A percentile compares a stretch with the other conserved stretches of the same genome.
These are phyloP conservation scores for Amyloporia xantha DNA, from an alignment of 768 basidiomycete genomes.

Conservation along the genomic window DNA sequence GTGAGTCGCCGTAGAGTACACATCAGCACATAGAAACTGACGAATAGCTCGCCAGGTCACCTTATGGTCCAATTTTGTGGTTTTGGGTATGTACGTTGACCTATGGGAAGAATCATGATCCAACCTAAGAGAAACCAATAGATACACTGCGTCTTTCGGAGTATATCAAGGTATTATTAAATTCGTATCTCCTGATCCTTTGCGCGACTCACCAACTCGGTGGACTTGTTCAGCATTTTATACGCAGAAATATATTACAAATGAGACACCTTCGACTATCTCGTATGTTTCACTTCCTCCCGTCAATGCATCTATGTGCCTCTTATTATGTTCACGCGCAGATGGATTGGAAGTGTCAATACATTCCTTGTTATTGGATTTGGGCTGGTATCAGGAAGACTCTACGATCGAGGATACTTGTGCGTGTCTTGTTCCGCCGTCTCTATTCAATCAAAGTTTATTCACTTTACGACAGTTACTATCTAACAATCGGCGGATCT, in stretches of 20 bases:
- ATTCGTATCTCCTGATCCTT: neutral
- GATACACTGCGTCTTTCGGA: slow-evolving; percentile 26
- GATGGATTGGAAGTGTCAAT: slow-evolving; percentile 23
- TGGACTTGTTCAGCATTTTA: slow-evolving; percentile 21
- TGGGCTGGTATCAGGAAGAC: slow-evolving; percentile 16
- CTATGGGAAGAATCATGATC: neutral
- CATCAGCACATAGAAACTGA: neutral
- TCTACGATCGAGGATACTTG: slow-evolving; percentile 31
- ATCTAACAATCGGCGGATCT: slow-evolving; percentile 19
- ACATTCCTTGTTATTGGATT: slow-evolving; percentile 16
- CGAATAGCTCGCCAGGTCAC: slow-evolving; percentile 11
- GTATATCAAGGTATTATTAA: slow-evolving; percentile 24
- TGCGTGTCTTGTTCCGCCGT: slow-evolving; percentile 31
- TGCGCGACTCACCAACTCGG: no score
- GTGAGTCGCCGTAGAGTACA: slow-evolving; percentile 5
- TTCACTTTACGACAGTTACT: slow-evolving; percentile 41
- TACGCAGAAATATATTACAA: slow-evolving; percentile 24
- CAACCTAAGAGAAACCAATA: neutral
- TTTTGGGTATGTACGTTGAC: slow-evolving; percentile 10
- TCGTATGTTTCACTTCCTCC: slow-evolving; percentile 7
- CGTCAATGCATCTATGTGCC: neutral
- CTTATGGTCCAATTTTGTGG: slow-evolving; percentile 18
- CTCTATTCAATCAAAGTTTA: slow-evolving; percentile 45
- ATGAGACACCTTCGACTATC: slow-evolving; percentile 21
- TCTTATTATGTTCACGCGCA: neutral